Evolutionary conservation across 176 grass and related monocot species (phyloP), one percentile per base, ranked within the genome.

Genomic region (Juncus inflexus): DNA sequence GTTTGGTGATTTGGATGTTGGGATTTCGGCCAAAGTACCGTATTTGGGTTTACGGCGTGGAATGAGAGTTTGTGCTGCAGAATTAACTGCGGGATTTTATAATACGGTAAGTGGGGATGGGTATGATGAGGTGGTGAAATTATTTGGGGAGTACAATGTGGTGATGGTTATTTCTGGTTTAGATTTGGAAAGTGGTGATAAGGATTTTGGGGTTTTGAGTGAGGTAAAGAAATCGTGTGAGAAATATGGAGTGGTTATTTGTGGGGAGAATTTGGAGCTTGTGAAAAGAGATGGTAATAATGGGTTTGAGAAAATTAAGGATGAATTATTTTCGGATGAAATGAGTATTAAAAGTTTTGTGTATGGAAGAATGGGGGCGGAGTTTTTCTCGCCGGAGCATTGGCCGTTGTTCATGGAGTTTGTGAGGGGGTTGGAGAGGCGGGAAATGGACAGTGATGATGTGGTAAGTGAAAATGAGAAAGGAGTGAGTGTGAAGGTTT

Each of bases 321-420:
- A 73, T 41, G 72, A 62, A 14, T 28, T 28, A 28, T 1, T 28
- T 28, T 28, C 1, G 19, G 42, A 39, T 13, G 15, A 62, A 16
- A 15, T 45, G 1, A 15, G 45, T 9, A n/a, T 78, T 42, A 69
- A 78, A 9, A 59, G 55, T 37, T 96, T 96, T 42, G 91, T 79
- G 0, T 96, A 88, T 76, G 62, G 83, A 15, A 78, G 91, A 19
- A 96, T 96, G 87, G 74, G 84, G 14, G 84, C 70, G 0, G 74
- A 86, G 5, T 89, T 96, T 68, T 91, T 91, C 87, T 91, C 87
- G 10, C 87, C 91, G 3, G 84, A 86, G n/a, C 91, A 96, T 68
- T 96, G 85, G 84, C 87, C 91, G 8, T 55, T 63, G 35, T 96
- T 96, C 77, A 81, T 66, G 11, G 79, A 83, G 43, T 97, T 97